A percentile compares a stretch with the other conserved stretches of the same genome.
phyloP scores from a whole-genome alignment of 2,329 filamentous ascomycete species.

The Fusarium concolor region DNA sequence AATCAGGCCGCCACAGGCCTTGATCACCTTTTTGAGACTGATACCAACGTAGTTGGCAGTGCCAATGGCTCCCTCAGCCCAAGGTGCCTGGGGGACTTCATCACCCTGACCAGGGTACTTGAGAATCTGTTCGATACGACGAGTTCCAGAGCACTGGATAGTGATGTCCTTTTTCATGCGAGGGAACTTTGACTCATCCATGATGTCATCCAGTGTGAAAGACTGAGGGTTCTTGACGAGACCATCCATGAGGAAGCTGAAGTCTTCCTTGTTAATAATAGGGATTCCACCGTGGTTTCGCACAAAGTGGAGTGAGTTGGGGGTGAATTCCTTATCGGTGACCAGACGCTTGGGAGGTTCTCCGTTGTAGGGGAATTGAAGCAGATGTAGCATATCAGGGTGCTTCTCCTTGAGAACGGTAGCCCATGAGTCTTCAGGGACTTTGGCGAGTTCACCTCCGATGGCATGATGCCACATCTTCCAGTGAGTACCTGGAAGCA shows the following conservation, averaged over 20 bases:
- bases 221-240: slow-evolving; percentile 68
- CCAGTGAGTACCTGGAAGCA: slow-evolving; percentile 67
- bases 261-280: slow-evolving; percentile 68
- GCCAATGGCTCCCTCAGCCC: slow-evolving; percentile 76
- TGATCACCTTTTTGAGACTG: slow-evolving; percentile 76
- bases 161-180: slow-evolving; percentile 69
- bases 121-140: slow-evolving; percentile 75
- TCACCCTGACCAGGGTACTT: slow-evolving; percentile 76
- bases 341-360: slow-evolving; percentile 71
- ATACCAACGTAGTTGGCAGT: slow-evolving; percentile 73
- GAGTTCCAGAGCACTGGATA: slow-evolving; percentile 76
- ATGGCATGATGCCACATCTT: slow-evolving; percentile 68
- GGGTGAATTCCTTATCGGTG: slow-evolving; percentile 66
- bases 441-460: slow-evolving; percentile 52
- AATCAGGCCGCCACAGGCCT: slow-evolving; percentile 72
- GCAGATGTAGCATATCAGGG: slow-evolving; percentile 69
- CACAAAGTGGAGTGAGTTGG: slow-evolving; percentile 71
- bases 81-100: slow-evolving; percentile 66
- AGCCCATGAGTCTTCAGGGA: slow-evolving; percentile 70
- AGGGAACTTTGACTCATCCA: slow-evolving; percentile 70
- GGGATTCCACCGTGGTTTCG: slow-evolving; percentile 80
- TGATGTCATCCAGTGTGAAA: slow-evolving; percentile 69
- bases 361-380: slow-evolving; percentile 74
- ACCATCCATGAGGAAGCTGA: slow-evolving; percentile 67
- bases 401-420: slow-evolving; percentile 68